Evolutionary conservation across 2,329 filamentous ascomycete species (phyloP).

Genomic region (Neofusicoccum parvum): DNA sequence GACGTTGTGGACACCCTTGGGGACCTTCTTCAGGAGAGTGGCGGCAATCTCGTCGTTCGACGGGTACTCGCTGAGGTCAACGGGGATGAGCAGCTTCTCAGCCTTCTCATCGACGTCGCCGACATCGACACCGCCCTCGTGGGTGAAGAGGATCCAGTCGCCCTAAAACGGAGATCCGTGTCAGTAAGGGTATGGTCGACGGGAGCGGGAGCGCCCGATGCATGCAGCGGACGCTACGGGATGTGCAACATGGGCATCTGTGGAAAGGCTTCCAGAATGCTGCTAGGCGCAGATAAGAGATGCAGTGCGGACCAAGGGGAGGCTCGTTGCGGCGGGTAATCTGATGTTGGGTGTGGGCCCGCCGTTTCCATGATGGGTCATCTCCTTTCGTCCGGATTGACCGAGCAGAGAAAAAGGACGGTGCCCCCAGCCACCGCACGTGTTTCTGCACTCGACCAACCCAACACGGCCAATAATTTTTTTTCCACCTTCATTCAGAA

Average conservation of each 20-base stretch:
- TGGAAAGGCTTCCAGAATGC: not conserved
- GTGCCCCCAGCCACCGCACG: constrained; percentile 6
- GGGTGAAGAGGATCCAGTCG: constrained; percentile 99
- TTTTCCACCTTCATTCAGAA: not conserved
- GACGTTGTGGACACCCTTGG: constrained; percentile 94
- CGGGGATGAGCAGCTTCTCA: constrained; percentile 96
- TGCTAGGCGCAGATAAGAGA: constrained; percentile 21
- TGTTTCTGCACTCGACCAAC: not conserved
- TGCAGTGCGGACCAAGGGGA: constrained; percentile 21
- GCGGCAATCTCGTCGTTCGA: constrained; percentile 92
- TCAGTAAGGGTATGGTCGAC: constrained; percentile 5
- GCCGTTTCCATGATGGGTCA: constrained; percentile 23
- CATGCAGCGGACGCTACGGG: constrained; percentile 17
- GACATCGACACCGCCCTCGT: constrained; percentile 99
- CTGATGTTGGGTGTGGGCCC: constrained; percentile 21
- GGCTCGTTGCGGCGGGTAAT: constrained; percentile 13
- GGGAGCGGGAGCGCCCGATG: constrained; percentile 13
- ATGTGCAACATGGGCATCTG: constrained; percentile 16
- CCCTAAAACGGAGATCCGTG: constrained; percentile 61
- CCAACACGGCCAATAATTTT: not conserved
- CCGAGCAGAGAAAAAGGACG: constrained; percentile 38
- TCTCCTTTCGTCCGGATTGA: constrained; percentile 42
- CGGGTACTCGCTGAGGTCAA: constrained; percentile 91
- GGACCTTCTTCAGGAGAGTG: constrained; percentile 87
- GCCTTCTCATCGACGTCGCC: constrained; percentile 99